These are phyloP conservation scores for Lepidium didymum DNA, from an alignment of 345 rosid species.

Conservation along the genomic window DNA sequence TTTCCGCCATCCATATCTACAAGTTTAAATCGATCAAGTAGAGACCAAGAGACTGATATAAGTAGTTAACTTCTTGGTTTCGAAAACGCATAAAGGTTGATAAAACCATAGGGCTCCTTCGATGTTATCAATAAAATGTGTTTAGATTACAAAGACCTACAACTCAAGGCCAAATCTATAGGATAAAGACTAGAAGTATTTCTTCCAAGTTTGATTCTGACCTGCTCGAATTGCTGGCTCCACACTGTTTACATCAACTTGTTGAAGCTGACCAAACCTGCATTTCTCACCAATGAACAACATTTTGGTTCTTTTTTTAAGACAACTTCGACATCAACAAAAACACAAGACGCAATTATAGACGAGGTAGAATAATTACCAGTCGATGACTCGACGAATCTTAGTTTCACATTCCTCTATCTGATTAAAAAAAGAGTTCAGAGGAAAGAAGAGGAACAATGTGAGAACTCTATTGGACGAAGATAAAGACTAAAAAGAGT, in stretches of 20 bases:
- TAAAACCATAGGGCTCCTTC: neutral
- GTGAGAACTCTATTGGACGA: neutral
- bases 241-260: constrained; percentile 61
- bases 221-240: constrained; percentile 88
- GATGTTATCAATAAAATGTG: neutral
- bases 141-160: neutral
- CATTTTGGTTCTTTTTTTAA: neutral
- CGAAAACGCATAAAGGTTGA: neutral
- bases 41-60: neutral
- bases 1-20: constrained; percentile 63
- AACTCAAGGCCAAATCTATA: neutral
- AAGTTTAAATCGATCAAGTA: neutral
- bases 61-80: neutral
- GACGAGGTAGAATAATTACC: constrained; percentile 29
- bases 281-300: neutral
- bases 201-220: constrained; percentile 22
- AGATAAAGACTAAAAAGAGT: neutral
- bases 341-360: neutral
- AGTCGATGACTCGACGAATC: constrained; percentile 60
- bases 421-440: constrained; percentile 13
- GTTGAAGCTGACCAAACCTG: constrained; percentile 96
- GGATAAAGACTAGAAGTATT: no score
- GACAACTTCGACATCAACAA: neutral
- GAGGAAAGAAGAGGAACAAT: neutral
- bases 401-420: constrained; percentile 62